A percentile compares a stretch with the other conserved stretches of the same genome.
Conservation (phyloP, 2,329 filamentous ascomycete genomes). For the Cladophialophora carrionii region DNA sequence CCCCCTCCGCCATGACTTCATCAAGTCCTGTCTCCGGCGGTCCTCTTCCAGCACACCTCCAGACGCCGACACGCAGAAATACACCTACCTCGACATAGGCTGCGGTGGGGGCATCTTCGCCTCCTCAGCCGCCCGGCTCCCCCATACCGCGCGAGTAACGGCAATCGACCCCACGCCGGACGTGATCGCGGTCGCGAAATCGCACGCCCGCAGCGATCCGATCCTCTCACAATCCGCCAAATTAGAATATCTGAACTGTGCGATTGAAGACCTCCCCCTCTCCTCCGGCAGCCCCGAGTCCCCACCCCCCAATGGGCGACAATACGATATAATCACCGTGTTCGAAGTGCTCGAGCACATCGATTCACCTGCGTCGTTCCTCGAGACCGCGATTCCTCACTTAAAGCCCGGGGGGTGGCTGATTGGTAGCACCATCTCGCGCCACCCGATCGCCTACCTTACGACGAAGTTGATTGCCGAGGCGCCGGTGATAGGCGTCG, state of each 20-base stretch:
- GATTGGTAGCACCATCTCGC: slow-evolving; percentile 86
- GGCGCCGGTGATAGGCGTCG: slow-evolving; percentile 70
- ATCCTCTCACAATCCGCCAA: slow-evolving; percentile 57
- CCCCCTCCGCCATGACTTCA: slow-evolving; percentile 91
- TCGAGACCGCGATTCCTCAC: slow-evolving; percentile 71
- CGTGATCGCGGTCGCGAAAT: slow-evolving; percentile 66
- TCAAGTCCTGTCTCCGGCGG: slow-evolving; percentile 65
- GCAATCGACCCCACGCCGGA: slow-evolving; percentile 51
- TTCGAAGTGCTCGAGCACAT: slow-evolving; percentile 98
- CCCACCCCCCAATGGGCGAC: neutral
- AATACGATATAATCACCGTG: slow-evolving; percentile 78
- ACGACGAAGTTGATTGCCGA: slow-evolving; percentile 93
- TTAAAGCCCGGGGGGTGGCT: slow-evolving; percentile 92
- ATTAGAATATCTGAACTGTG: slow-evolving; percentile 73
- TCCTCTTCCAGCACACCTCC: slow-evolving; percentile 29
- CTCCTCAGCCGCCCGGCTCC: slow-evolving; percentile 60
- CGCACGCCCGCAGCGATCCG: slow-evolving; percentile 76
- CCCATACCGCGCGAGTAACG: slow-evolving; percentile 48
- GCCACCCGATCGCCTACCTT: slow-evolving; percentile 85
- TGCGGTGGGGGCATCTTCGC: slow-evolving; percentile 97
- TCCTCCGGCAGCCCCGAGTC: neutral
- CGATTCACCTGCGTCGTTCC: slow-evolving; percentile 71
- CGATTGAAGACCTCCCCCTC: slow-evolving; percentile 68
- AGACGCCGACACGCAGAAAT: slow-evolving; percentile 10
- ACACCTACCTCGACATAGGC: slow-evolving; percentile 81